Base-by-base conservation (phyloP, 1,284 basidiomycete genomes). In the Exobasidium rhododendri region DNA sequence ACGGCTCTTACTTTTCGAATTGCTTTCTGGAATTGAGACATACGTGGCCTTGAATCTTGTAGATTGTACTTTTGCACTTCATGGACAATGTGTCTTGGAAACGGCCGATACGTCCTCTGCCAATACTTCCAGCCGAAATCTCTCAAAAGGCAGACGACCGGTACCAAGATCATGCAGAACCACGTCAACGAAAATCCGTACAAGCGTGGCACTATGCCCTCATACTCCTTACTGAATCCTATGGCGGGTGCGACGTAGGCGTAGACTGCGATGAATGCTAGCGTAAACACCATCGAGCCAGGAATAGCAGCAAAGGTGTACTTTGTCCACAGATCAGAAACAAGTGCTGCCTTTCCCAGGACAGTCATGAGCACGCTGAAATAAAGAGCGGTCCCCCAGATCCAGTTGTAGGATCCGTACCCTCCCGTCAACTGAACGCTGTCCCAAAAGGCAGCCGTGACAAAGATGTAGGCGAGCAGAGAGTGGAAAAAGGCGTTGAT, bases 271-370 rank as follows among this genome's bases (percentile, higher is more conserved):
- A 98, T 83, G 81, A 94, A 93, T 51, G 89, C 79, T 89, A 98
- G 93, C 5, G 94, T 93, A 81, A 98, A 94, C 30, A 89, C 79
- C 78, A 97, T 94, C 1, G 96, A 97, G 6, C 96, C 96, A 0
- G 94, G 96, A 58, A 77, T 79, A n/a, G 75, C 73, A 3, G 91
- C 91, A 44, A 94, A 89, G 2, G 94, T 97, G 80, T 97, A 98
- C 80, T 98, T 97, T 1, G 94, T 97, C 96, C 94, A 99, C n/a
- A 98, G 81, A 72, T 98, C 94, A 5, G 94, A 97, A 55, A 98
- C 90, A 61, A 99, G 82, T 1, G 94, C 94, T 6, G 96, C 96
- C 81, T 98, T 99, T 52, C 94, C 94, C 5, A 99, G 85, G 6
- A 98, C 94, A 0, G 94, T 98, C 59, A 97, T 84, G 32, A 98